Base-by-base conservation (phyloP, 805 yeast species). In the Metschnikowia cubensis region DNA sequence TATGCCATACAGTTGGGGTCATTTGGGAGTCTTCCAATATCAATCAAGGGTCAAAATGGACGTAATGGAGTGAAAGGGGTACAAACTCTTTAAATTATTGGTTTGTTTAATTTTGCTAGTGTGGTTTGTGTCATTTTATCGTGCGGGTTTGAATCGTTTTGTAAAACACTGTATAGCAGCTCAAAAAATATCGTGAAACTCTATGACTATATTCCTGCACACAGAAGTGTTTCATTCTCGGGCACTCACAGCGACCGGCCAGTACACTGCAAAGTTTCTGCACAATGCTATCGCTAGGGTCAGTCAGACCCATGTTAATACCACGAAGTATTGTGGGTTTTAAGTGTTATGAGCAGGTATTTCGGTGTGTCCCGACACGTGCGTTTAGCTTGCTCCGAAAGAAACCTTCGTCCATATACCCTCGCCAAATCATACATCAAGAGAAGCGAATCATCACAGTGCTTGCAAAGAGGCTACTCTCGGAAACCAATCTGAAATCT, bases 211-310 rank as follows among this genome's bases (percentile, higher is more conserved):
- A 25, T 25, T 11, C 45, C 45, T 42, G 45, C 45, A 42, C 45
- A 42, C 21, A 32, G 10, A 7, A 7, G 37, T 13, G 45, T 17
- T 42, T 18, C 45, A 42, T 32, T 42, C 45, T 42, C 32, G 37
- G 36, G 45, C 36, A 21, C 44, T 41, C 44, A 41, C 35, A 42
- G 13, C 29, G 15, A n/a, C 18, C 18, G 17, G 34, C 20, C 29
- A 13, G 3, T 8, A 33, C 18, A 21, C 45, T n/a, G 37, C 15
- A 41, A 18, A 20, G 33, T 37, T 18, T 32, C 45, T 20, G 29
- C 36, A 33, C 45, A 32, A 42, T 42, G 45, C 20, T 42, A 33
- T 20, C 32, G 45, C 45, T 42, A n/a, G 45, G 35, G 45, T 34
- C 45, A n/a, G 21, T 21, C 18, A 42, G 37, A 33, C 37, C 37